Evolutionary conservation across 805 yeast genomes (phyloP).

Genomic region (Ogataea corticis): DNA sequence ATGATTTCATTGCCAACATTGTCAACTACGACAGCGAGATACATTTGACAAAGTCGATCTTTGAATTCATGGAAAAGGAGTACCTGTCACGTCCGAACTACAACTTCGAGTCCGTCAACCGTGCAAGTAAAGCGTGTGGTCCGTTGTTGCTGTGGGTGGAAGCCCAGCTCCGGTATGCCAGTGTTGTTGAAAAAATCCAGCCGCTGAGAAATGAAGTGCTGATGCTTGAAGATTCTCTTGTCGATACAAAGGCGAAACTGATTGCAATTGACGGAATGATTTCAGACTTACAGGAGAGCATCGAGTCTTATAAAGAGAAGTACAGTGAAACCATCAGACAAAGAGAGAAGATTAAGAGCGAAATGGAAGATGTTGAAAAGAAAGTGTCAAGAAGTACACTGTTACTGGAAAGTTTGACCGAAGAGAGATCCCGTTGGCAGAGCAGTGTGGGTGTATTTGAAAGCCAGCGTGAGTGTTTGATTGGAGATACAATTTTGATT

Average conservation of each 20-base stretch:
- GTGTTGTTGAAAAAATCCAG: slow-evolving; percentile 66
- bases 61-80: slow-evolving; percentile 54
- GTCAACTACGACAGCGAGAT: slow-evolving; percentile 68
- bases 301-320: slow-evolving; percentile 62
- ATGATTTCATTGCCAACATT: slow-evolving; percentile 83
- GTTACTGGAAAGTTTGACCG: slow-evolving; percentile 61
- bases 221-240: slow-evolving; percentile 57
- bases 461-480: slow-evolving; percentile 42
- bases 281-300: slow-evolving; percentile 64
- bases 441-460: slow-evolving; percentile 52
- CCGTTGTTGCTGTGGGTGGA: slow-evolving; percentile 86
- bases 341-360: slow-evolving; percentile 69
- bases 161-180: slow-evolving; percentile 81
- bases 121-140: slow-evolving; percentile 96
- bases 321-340: slow-evolving; percentile 80
- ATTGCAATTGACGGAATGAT: slow-evolving; percentile 83
- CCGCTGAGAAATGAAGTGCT: slow-evolving; percentile 72
- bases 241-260: slow-evolving; percentile 64
- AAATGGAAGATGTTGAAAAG: slow-evolving; percentile 60
- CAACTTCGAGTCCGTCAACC: slow-evolving; percentile 69
- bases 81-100: slow-evolving; percentile 66
- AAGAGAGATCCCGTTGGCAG: slow-evolving; percentile 79
- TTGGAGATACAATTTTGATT: slow-evolving; percentile 66
- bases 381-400: slow-evolving; percentile 63
- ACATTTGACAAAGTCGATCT: slow-evolving; percentile 54